Conservation (phyloP, 2,329 filamentous ascomycete species). For the Cladophialophora exuberans region DNA sequence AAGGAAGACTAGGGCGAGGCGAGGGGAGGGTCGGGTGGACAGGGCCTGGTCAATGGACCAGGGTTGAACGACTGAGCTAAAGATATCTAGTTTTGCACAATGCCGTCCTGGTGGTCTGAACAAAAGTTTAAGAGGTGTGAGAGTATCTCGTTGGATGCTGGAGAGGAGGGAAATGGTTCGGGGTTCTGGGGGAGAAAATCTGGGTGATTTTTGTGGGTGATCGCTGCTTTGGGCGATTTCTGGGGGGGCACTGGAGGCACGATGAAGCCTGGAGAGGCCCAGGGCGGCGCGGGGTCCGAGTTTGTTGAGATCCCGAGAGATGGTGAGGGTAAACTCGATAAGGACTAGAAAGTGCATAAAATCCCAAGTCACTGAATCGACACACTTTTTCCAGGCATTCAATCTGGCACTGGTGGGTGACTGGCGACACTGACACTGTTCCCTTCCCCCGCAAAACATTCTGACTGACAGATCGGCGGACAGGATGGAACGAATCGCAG, state of each 20-base stretch:
- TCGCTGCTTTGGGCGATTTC: not conserved
- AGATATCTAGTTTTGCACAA: no score
- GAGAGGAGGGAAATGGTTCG: constrained; percentile 11
- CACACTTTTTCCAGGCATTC: no score
- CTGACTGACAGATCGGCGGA: constrained; percentile 7
- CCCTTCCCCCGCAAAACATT: constrained; percentile 22
- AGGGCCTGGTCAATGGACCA: not conserved
- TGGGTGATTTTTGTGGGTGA: not conserved
- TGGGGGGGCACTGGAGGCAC: constrained; percentile 1
- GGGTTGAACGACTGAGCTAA: no score
- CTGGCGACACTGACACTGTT: constrained; percentile 2
- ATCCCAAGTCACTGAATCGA: no score
- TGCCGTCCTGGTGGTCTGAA: constrained; percentile 9
- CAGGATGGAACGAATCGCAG: not conserved
- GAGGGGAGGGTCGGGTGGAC: constrained; percentile 4
- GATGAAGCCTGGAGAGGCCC: not conserved
- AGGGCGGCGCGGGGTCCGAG: constrained; percentile 10
- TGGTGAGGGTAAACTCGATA: not conserved
- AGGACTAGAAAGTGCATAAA: not conserved
- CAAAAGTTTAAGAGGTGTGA: not conserved
- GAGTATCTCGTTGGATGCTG: not conserved
- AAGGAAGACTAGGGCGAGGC: constrained; percentile 13
- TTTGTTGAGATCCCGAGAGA: constrained; percentile 14
- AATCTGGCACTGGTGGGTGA: no score
- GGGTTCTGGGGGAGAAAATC: not conserved